Base-by-base conservation (phyloP, 2,329 filamentous ascomycete species). In the Phoma sp. region DNA sequence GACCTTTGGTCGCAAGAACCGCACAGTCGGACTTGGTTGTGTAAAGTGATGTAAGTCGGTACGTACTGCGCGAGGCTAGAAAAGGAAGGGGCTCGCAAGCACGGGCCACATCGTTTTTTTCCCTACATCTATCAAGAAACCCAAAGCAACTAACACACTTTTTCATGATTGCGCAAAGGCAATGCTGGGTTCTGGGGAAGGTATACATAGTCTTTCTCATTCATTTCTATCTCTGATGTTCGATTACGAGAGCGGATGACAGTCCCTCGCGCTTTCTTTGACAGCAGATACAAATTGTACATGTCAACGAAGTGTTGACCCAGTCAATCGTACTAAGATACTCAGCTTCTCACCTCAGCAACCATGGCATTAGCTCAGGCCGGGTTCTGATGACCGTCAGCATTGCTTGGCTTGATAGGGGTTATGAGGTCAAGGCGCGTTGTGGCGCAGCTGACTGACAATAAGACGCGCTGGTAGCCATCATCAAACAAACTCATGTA, bases 301-400 rank as follows among this genome's bases (percentile, higher is more conserved):
- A 33, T 33, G 13, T n/a, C 5, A n/a, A n/a, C 7, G 31, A 33
- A 4, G 31, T 6, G 6, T 6, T 33, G 12, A 19, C 21, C 17
- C 9, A 37, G 6, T 37, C 17, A 21, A 12, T 21, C 4, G 2
- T 8, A 10, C n/a, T 4, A 9, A 12, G 7, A 21, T 10, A 24
- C 22, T 46, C 32, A 50, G 15, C 19, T n/a, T 29, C 46, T 55
- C 37, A 50, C 45, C 40, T 55, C 35, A 55, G 52, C 46, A 45
- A 31, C 2, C 2, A 12, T 12, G 27, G 10, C 31, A 15, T 38
- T 13, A 24, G 17, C 15, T 17, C 21, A 15, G 37, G n/a, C 17
- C 25, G 13, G 19, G 22, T 4, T 33, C 36, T 40, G 45, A 40
- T 31, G 15, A 21, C 35, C 41, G 31, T 46, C 46, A 55, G 52